These are phyloP conservation scores for Rhizopogon roseolus DNA, from an alignment of 768 basidiomycete genomes.

Conservation along the genomic window DNA sequence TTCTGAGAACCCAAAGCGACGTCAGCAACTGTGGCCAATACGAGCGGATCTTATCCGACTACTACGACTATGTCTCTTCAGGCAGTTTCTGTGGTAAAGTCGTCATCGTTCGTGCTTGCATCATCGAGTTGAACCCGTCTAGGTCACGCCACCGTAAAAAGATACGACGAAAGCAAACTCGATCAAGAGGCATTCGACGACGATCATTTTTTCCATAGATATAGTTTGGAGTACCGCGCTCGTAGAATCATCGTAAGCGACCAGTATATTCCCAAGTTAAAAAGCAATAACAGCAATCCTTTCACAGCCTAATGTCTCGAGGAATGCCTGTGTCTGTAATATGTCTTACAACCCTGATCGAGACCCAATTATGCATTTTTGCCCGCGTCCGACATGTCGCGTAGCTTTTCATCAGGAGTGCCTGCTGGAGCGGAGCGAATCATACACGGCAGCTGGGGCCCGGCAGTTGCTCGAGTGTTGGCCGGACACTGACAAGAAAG, in stretches of 20 bases:
- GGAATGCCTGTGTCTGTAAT: constrained; percentile 39
- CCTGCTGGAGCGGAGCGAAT: constrained; percentile 28
- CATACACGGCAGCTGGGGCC: constrained; percentile 3
- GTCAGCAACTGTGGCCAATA: constrained; percentile 33
- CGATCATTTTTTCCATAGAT: constrained; percentile 45
- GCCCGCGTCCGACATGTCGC: constrained; percentile 46
- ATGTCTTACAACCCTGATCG: constrained; percentile 42
- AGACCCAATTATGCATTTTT: constrained; percentile 46
- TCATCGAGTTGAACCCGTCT: background rate
- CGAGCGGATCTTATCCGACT: constrained; percentile 48
- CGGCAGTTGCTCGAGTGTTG: constrained; percentile 33
- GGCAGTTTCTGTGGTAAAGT: constrained; percentile 41
- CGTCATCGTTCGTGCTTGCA: background rate
- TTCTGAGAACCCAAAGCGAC: constrained; percentile 27
- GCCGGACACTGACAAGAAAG: constrained; percentile 25
- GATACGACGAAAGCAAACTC: constrained; percentile 34
- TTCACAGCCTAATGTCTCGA: constrained; percentile 37
- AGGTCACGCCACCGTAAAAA: constrained; percentile 32
- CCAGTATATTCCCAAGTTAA: background rate
- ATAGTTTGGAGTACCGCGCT: constrained; percentile 31
- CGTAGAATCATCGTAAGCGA: constrained; percentile 32
- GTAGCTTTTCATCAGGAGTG: constrained; percentile 47
- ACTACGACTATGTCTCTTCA: constrained; percentile 41
- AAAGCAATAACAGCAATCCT: background rate
- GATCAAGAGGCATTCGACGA: constrained; percentile 35